Base-by-base conservation (phyloP, 1,284 basidiomycete genomes). In the Boletus hoseneyae region DNA sequence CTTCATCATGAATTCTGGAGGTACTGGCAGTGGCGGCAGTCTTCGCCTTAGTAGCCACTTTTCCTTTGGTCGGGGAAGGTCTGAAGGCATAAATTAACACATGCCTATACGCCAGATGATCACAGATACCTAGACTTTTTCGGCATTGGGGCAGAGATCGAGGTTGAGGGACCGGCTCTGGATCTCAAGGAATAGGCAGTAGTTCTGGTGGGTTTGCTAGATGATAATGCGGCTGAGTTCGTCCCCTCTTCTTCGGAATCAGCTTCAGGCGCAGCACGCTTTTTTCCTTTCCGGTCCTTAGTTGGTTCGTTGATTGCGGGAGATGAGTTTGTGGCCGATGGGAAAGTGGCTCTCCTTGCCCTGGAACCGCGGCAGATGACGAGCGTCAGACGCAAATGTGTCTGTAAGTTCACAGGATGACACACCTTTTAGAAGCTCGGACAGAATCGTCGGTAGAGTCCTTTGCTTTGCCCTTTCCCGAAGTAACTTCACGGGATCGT, bases 281-380 rank as follows among this genome's bases (percentile, higher is more conserved):
- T 91, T 81, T 91, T 91, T 55, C 88, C 88, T 71, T 91, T 91
- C 57, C 70, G 67, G 70, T 90, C 87, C 62, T 77, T 78, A 2
- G 71, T 56, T 36, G 83, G 79, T 74, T 90, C 88, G 81, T 82
- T 84, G 70, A 90, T 90, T 51, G 78, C 82, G 45, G 88, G 72
- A 50, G 80, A 66, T 55, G 72, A 62, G 35, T 69, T 53, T 59
- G 74, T 55, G 54, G 71, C 50, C 39, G 70, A 60, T 62, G 81
- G 70, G 58, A 75, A 68, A 50, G 77, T 75, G 52, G 75, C 73
- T 64, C 80, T 79, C 61, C 82, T 80, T 57, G 78, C 72, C 68
- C 84, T 87, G 62, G 53, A 47, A 55, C 53, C 54, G 46, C 51
- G 54, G 57, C 51, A 55, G 47, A 58, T 56, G 53, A 51, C 51